phyloP scores from a whole-genome alignment of 2,329 filamentous ascomycete genomes.

The Parastagonospora nodorum region DNA sequence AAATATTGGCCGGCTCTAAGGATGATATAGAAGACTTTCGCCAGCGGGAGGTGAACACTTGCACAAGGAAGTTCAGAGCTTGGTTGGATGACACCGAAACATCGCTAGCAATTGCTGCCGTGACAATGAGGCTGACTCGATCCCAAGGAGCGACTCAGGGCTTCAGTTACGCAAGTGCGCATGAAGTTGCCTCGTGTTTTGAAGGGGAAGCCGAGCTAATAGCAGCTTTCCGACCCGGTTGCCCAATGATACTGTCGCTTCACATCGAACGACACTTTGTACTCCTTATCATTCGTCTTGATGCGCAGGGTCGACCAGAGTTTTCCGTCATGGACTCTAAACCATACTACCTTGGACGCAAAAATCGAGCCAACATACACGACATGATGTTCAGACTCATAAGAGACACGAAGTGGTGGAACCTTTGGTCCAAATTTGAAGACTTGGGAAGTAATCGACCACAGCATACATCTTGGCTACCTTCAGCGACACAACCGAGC shows the following conservation, averaged over 20 bases:
- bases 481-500: constrained; percentile 4
- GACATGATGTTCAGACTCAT: neutral
- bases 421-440: neutral
- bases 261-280: constrained; percentile 2
- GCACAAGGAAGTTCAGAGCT: neutral
- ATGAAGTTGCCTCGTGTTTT: neutral
- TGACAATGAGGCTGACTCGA: constrained; percentile 13
- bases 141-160: neutral
- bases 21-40: neutral
- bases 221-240: constrained; percentile 11
- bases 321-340: constrained; percentile 16
- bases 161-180: neutral
- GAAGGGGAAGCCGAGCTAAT: neutral
- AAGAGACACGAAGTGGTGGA: neutral
- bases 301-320: neutral
- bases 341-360: neutral
- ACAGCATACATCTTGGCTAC: constrained; percentile 4
- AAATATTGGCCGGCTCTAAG: neutral
- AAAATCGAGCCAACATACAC: neutral
- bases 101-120: constrained; percentile 8
- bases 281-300: constrained; percentile 15
- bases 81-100: constrained; percentile 5
- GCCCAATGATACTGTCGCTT: constrained; percentile 13
- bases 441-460: neutral
- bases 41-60: neutral